Evolutionary conservation across 106 monocot genomes (phyloP).

Genomic region (Narthecium ossifragum): DNA sequence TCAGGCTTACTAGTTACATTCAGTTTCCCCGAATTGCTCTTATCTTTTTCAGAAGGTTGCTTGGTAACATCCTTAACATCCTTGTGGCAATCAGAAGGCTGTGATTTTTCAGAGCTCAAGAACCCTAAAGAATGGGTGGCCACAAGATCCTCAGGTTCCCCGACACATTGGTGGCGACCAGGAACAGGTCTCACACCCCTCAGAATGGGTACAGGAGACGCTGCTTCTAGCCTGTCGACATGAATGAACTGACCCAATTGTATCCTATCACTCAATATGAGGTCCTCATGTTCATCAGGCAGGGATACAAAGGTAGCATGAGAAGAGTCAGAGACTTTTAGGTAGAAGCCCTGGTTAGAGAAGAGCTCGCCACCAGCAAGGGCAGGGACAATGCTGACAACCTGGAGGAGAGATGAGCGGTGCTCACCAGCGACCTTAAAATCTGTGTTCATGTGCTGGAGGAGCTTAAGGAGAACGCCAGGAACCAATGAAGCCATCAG

Average conservation of each 20-base stretch:
- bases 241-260: constrained; percentile 74
- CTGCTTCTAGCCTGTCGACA: constrained; percentile 59
- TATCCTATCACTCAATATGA: constrained; percentile 63
- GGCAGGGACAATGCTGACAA: constrained; percentile 73
- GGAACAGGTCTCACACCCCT: constrained; percentile 58
- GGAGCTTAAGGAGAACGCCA: constrained; percentile 67
- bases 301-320: constrained; percentile 71
- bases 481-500: constrained; percentile 62
- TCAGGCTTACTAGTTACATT: constrained; percentile 19
- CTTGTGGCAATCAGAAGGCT: constrained; percentile 19
- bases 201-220: constrained; percentile 61
- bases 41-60: constrained; percentile 12
- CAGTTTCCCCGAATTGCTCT: constrained; percentile 15
- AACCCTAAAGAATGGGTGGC: constrained; percentile 47
- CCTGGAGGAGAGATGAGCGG: constrained; percentile 77
- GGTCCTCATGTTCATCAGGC: constrained; percentile 62
- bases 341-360: constrained; percentile 55
- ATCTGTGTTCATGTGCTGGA: constrained; percentile 83
- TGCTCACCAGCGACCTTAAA: constrained; percentile 68
- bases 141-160: constrained; percentile 61
- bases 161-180: constrained; percentile 57
- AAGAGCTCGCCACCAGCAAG: constrained; percentile 57
- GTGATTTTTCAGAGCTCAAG: constrained; percentile 26
- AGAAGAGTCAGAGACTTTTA: constrained; percentile 83
- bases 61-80: constrained; percentile 14